Conservation (phyloP, 2,329 filamentous ascomycete genomes). For the Parastagonospora nodorum region DNA sequence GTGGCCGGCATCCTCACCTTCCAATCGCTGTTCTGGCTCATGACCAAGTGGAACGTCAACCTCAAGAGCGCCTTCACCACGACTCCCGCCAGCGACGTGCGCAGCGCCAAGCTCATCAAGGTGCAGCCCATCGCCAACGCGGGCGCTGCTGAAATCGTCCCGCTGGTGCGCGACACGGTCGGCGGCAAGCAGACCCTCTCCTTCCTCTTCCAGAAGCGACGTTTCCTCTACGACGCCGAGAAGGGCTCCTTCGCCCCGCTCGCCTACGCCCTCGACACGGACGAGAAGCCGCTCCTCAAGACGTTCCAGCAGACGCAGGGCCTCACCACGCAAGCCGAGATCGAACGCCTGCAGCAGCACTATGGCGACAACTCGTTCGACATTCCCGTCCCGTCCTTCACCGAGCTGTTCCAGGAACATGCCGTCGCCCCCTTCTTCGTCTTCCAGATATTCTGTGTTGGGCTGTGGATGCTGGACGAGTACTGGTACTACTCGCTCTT, state of each 20-base stretch:
- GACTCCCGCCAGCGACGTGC: slow-evolving; percentile 69
- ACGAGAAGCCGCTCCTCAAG: slow-evolving; percentile 79
- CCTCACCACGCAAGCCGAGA: slow-evolving; percentile 72
- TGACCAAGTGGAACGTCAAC: slow-evolving; percentile 96
- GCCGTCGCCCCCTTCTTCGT: slow-evolving; percentile 99
- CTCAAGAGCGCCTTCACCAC: slow-evolving; percentile 82
- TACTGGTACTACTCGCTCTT: slow-evolving; percentile 99
- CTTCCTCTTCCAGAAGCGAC: slow-evolving; percentile 97
- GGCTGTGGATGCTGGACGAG: slow-evolving; percentile 97
- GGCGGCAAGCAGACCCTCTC: slow-evolving; percentile 78
- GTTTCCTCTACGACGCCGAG: slow-evolving; percentile 81
- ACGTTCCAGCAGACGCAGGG: slow-evolving; percentile 82
- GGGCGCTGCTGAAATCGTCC: slow-evolving; percentile 85
- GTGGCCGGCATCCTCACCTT: slow-evolving; percentile 83
- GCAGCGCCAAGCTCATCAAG: slow-evolving; percentile 85
- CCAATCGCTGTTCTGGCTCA: slow-evolving; percentile 90
- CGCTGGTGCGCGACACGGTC: slow-evolving; percentile 75
- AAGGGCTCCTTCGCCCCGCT: slow-evolving; percentile 80
- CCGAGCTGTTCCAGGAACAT: slow-evolving; percentile 96
- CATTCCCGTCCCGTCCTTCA: slow-evolving; percentile 94
- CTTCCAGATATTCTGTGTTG: slow-evolving; percentile 98
- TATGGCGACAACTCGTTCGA: slow-evolving; percentile 97
- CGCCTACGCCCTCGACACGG: slow-evolving; percentile 79
- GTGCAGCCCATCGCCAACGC: slow-evolving; percentile 89
- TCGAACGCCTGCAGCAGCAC: slow-evolving; percentile 82